Conservation (phyloP, 2,329 filamentous ascomycete species). For the Hypoxylon sp. region DNA sequence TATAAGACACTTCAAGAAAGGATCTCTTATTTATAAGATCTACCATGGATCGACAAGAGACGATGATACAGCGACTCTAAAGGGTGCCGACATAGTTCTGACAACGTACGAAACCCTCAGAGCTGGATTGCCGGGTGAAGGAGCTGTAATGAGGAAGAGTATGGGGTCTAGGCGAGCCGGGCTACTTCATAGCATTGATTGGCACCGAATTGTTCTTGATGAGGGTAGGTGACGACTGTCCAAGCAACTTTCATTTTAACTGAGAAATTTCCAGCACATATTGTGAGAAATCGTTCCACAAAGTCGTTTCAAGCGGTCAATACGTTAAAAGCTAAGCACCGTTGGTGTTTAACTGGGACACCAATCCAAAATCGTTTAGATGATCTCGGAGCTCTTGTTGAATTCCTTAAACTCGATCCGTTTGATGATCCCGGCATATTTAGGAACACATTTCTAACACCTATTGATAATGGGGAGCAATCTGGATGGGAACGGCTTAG, state of each 20-base stretch:
- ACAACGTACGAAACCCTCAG: slow-evolving; percentile 37
- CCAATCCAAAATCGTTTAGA: slow-evolving; percentile 38
- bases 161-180: neutral
- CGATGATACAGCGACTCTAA: neutral
- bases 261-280: slow-evolving; percentile 20
- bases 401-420: slow-evolving; percentile 29
- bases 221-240: slow-evolving; percentile 21
- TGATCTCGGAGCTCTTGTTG: slow-evolving; percentile 29
- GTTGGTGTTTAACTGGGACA: slow-evolving; percentile 35
- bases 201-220: slow-evolving; percentile 32
- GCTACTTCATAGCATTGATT: slow-evolving; percentile 22
- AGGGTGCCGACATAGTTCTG: slow-evolving; percentile 14
- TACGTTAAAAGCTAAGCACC: slow-evolving; percentile 23
- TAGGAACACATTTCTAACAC: slow-evolving; percentile 17
- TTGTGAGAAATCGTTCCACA: slow-evolving; percentile 30
- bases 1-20: slow-evolving; percentile 27
- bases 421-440: slow-evolving; percentile 26
- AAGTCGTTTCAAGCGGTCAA: slow-evolving; percentile 25
- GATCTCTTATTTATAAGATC: slow-evolving; percentile 26
- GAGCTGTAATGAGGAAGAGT: neutral
- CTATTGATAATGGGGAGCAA: neutral
- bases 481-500: slow-evolving; percentile 27
- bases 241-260: neutral
- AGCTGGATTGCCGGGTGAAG: neutral
- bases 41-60: slow-evolving; percentile 26